These are phyloP conservation scores for Solanum lignicaule DNA, from an alignment of 257 asterid genomes.

Conservation along the genomic window DNA sequence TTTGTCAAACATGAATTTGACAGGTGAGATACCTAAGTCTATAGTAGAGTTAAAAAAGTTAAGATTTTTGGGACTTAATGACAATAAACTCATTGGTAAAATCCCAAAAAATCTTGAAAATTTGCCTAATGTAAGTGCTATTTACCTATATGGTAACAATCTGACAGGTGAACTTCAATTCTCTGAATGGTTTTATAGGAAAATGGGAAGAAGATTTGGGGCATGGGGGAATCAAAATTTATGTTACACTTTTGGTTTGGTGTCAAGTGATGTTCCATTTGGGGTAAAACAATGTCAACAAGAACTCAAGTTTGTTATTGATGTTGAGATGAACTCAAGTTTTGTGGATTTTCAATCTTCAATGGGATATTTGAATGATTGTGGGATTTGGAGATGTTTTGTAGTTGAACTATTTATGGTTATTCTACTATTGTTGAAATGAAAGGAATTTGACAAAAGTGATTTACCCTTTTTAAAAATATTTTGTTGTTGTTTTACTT, in stretches of 20 bases:
- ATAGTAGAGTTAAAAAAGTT: conserved; percentile 38
- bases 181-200: conserved; percentile 46
- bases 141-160: conserved; percentile 75
- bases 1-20: conserved; percentile 61
- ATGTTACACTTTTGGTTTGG: conserved; percentile 35
- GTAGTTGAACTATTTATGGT: conserved; percentile 19
- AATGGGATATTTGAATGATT: conserved; percentile 10
- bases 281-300: conserved; percentile 60
- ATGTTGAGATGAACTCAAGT: conserved; percentile 9
- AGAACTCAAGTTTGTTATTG: conserved; percentile 1
- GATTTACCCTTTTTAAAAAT: neutral
- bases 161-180: conserved; percentile 74
- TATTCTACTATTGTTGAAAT: neutral
- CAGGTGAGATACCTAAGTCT: conserved; percentile 69
- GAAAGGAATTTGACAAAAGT: neutral
- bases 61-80: conserved; percentile 70
- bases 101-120: conserved; percentile 42
- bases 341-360: conserved; percentile 8
- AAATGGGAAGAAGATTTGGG: conserved; percentile 77
- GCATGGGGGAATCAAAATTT: conserved; percentile 82
- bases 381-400: conserved; percentile 17
- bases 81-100: conserved; percentile 56
- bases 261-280: conserved; percentile 33
- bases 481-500: neutral
- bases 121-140: conserved; percentile 51